Evolutionary conservation across 2,329 filamentous ascomycete genomes (phyloP).

Genomic region (Colletotrichum abscissum): DNA sequence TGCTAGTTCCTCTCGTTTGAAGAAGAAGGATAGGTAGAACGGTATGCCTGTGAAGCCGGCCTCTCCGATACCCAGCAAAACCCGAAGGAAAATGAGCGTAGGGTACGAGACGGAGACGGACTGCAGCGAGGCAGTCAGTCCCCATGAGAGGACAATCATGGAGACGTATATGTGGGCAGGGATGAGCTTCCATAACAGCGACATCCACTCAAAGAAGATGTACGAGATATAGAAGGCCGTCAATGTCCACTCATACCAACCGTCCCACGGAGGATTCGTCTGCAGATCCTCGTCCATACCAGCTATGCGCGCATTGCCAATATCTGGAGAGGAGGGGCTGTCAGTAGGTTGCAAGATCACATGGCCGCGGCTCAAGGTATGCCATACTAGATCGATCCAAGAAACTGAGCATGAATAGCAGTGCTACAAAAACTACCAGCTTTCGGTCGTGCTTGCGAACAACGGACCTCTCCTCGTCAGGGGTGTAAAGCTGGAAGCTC

Average conservation of each 20-base stretch:
- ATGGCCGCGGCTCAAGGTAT: background rate
- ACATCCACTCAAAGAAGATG: constrained; percentile 74
- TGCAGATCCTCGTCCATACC: constrained; percentile 73
- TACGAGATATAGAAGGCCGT: constrained; percentile 73
- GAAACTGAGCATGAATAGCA: constrained; percentile 88
- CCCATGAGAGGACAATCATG: constrained; percentile 80
- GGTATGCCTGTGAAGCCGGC: constrained; percentile 74
- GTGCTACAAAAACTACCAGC: constrained; percentile 82
- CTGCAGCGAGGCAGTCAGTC: constrained; percentile 81
- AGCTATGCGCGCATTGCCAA: constrained; percentile 72
- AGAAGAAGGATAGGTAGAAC: constrained; percentile 74
- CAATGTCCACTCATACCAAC: constrained; percentile 71
- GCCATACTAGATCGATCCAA: constrained; percentile 83
- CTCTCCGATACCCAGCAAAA: constrained; percentile 71
- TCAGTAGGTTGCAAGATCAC: background rate
- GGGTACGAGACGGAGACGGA: constrained; percentile 72
- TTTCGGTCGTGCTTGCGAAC: constrained; percentile 80
- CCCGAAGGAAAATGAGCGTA: constrained; percentile 65
- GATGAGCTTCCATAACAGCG: constrained; percentile 68
- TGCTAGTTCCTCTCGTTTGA: constrained; percentile 77
- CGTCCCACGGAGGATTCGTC: constrained; percentile 54
- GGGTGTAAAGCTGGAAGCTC: constrained; percentile 58
- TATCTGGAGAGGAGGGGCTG: constrained; percentile 54
- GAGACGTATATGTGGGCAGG: constrained; percentile 71
- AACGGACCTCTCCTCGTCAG: constrained; percentile 78